Evolutionary conservation across 1,284 basidiomycete genomes (phyloP).

Genomic region (Naganishia cerealis): DNA sequence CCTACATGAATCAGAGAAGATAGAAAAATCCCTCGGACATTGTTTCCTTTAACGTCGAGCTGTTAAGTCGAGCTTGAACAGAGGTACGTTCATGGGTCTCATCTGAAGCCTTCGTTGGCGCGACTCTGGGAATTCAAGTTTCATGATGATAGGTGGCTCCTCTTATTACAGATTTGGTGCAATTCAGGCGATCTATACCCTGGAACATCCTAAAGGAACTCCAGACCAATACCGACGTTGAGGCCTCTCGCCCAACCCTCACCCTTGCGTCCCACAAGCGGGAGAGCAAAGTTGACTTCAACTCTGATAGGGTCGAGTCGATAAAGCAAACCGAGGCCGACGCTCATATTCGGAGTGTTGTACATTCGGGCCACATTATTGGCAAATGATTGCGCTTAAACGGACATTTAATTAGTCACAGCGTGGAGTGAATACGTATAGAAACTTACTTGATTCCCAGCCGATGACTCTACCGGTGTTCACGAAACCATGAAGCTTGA

Average conservation of each 20-base stretch:
- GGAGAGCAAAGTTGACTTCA: slow-evolving; percentile 90
- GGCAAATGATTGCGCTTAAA: slow-evolving; percentile 49
- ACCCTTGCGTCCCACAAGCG: slow-evolving; percentile 71
- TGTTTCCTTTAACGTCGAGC: too few relatives aligned
- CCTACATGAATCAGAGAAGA: too few relatives aligned
- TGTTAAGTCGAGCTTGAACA: too few relatives aligned
- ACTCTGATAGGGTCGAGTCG: slow-evolving; percentile 77
- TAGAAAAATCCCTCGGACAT: too few relatives aligned
- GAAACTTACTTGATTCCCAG: slow-evolving; percentile 62
- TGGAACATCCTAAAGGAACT: slow-evolving; percentile 59
- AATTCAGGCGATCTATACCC: neutral
- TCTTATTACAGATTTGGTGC: neutral
- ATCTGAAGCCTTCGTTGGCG: too few relatives aligned
- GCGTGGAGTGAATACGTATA: slow-evolving; percentile 50
- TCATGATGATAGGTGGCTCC: neutral
- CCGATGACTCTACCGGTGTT: slow-evolving; percentile 81
- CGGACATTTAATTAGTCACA: slow-evolving; percentile 13
- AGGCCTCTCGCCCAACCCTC: slow-evolving; percentile 79
- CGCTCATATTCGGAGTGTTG: slow-evolving; percentile 62
- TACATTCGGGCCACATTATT: slow-evolving; percentile 48
- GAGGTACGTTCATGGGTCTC: too few relatives aligned
- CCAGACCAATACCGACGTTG: slow-evolving; percentile 88
- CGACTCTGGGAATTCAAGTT: too few relatives aligned
- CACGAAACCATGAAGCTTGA: slow-evolving; percentile 80
- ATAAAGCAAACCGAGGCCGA: slow-evolving; percentile 88